Percentiles rank a stretch among this genome's conserved stretches.
Conservation (phyloP, 192 early-diverging fungal species). For the Podila clonocystis region DNA sequence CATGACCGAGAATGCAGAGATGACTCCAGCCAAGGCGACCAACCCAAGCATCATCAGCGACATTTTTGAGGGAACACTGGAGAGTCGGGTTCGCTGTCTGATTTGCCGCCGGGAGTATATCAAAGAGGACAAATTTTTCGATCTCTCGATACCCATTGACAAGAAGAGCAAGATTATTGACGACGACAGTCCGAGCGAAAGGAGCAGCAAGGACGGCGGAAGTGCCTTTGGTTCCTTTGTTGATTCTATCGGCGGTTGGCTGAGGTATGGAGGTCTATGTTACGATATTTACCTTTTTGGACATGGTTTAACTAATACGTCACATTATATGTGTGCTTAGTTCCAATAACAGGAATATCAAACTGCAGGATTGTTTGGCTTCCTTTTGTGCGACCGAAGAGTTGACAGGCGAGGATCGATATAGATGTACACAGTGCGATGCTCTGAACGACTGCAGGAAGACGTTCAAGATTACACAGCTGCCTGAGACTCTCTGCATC, state of each 20-base stretch:
- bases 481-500: slow-evolving; percentile 55
- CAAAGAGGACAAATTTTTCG: slow-evolving; percentile 57
- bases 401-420: slow-evolving; percentile 50
- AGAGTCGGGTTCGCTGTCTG: slow-evolving; percentile 50
- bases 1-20: slow-evolving; percentile 34
- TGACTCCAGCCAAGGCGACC: slow-evolving; percentile 44
- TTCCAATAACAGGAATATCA: slow-evolving; percentile 28
- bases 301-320: not conserved
- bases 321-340: slow-evolving; percentile 5
- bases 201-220: slow-evolving; percentile 19
- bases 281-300: not conserved
- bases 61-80: slow-evolving; percentile 51
- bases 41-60: slow-evolving; percentile 51
- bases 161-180: slow-evolving; percentile 53
- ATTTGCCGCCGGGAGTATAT: slow-evolving; percentile 50
- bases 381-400: slow-evolving; percentile 55
- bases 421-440: slow-evolving; percentile 51
- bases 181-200: slow-evolving; percentile 23
- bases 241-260: slow-evolving; percentile 36
- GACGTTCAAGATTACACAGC: slow-evolving; percentile 39
- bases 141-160: slow-evolving; percentile 52
- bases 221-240: slow-evolving; percentile 28
- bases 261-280: slow-evolving; percentile 25
- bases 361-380: slow-evolving; percentile 52
- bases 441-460: slow-evolving; percentile 49